Base-by-base conservation (phyloP, 2,329 filamentous ascomycete species). In the Xylariaceae sp. region DNA sequence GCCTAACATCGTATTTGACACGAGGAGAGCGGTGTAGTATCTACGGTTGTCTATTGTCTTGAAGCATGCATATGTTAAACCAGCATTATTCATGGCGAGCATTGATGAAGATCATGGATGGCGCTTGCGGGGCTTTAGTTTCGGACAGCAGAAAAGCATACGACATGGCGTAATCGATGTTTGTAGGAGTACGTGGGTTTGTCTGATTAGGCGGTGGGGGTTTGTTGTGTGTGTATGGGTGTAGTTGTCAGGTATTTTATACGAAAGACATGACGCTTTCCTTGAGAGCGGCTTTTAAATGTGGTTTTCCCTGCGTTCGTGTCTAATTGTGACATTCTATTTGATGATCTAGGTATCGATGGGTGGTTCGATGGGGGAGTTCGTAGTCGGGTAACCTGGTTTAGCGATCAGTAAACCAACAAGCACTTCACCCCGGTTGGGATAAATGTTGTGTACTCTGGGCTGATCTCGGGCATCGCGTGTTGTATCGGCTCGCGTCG, bases 41-140 rank as follows among this genome's bases (percentile, higher is more conserved):
- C n/a, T 54, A n/a, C 26, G 39, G 41, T 21, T 47, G 37, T 39
- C 51, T 36, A 46, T 50, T 36, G 26, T 51, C 40, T 48, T 41
- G 36, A 51, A 49, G 45, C 54, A 52, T 54, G 37, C 51, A 54
- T 56, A n/a, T 55, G 37, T 59, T 41, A 18, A 44, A 51, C 36
- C 49, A 44, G 55, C 53, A 56, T 53, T 39, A 49, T 49, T 60
- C 47, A 54, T 26, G 51, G 57, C 53, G 41, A 52, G 53, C 57
- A 58, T 60, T 57, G 37, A 54, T 34, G 49, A 57, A 42, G 44
- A 34, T 57, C 49, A 57, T 51, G 51, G 47, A 49, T 43, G 57
- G 57, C 57, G 57, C 26, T 58, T 58, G n/a, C 15, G 18, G 48
- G 49, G 29, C 29, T 49, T 53, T 18, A 41, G 18, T 39, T 12